These are phyloP conservation scores for Gryganskiella cystojenkinii DNA, from an alignment of 192 early-diverging fungal genomes.

Conservation along the genomic window DNA sequence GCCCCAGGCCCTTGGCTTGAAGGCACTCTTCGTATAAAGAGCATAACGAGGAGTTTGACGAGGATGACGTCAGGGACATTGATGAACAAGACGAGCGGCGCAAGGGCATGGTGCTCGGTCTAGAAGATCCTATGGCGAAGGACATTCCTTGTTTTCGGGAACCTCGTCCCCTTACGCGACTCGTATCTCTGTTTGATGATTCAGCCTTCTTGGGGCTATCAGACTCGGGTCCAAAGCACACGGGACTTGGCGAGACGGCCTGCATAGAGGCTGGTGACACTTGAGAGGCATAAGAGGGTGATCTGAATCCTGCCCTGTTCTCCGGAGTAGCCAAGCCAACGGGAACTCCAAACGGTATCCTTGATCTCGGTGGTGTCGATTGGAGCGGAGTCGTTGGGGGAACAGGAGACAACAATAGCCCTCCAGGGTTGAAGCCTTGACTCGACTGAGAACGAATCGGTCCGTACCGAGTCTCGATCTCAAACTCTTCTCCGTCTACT, in stretches of 20 bases:
- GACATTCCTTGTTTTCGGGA: slow-evolving; percentile 3
- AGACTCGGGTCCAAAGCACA: slow-evolving; percentile 12
- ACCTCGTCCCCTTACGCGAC: not conserved
- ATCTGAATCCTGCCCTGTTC: not conserved
- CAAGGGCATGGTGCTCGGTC: not conserved
- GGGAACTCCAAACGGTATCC: not conserved
- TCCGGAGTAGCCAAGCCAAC: not conserved
- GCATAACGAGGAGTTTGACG: slow-evolving; percentile 14
- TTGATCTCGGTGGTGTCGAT: not conserved
- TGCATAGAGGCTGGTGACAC: slow-evolving; percentile 31
- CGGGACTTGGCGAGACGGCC: slow-evolving; percentile 26
- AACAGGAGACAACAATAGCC: slow-evolving; percentile 5
- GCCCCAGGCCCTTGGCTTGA: slow-evolving; percentile 5
- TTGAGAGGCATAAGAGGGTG: not conserved
- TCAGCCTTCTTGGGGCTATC: not conserved
- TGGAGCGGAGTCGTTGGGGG: not conserved
- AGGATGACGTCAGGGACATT: slow-evolving; percentile 9
- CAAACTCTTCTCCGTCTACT: slow-evolving; percentile 4
- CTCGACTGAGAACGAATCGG: slow-evolving; percentile 4
- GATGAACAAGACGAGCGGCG: slow-evolving; percentile 16
- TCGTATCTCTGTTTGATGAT: not conserved
- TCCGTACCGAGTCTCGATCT: slow-evolving; percentile 39
- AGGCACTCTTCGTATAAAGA: not conserved
- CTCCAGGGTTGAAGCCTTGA: slow-evolving; percentile 43
- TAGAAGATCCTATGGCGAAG: not conserved